Conservation (phyloP, 495 filamentous ascomycete species). For the Neurospora sublineolata region DNA sequence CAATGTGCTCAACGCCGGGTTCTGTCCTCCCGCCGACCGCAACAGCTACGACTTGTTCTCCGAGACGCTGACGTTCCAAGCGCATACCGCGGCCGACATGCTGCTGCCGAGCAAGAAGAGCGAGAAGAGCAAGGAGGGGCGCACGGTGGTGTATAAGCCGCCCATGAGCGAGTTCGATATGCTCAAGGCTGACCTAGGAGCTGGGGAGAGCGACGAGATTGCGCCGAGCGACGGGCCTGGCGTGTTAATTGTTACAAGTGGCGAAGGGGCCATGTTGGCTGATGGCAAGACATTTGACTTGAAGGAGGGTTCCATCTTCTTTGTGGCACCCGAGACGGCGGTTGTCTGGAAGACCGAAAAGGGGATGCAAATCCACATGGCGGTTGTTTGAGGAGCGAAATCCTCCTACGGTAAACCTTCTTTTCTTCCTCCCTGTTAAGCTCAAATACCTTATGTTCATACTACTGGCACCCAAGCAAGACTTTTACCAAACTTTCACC, state of each 20-base stretch:
- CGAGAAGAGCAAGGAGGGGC: conserved; percentile 43
- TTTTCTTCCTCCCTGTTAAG: neutral
- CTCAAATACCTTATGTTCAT: neutral
- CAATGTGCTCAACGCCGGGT: conserved; percentile 66
- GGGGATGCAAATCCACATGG: conserved; percentile 45
- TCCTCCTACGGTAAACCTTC: neutral
- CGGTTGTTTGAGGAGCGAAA: conserved; percentile 16
- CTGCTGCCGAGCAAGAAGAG: conserved; percentile 37
- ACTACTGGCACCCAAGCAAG: neutral
- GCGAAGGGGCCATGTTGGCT: conserved; percentile 46
- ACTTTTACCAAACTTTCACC: neutral
- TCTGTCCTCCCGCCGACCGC: conserved; percentile 55
- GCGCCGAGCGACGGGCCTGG: conserved; percentile 48
- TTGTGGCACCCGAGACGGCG: conserved; percentile 50
- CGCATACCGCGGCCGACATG: conserved; percentile 44
- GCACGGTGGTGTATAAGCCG: conserved; percentile 51
- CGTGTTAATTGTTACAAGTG: conserved; percentile 53
- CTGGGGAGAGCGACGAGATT: conserved; percentile 48
- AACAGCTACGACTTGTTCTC: conserved; percentile 53
- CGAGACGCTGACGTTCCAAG: conserved; percentile 48
- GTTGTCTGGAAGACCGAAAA: conserved; percentile 36
- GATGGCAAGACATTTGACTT: conserved; percentile 42
- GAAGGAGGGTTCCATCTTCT: conserved; percentile 56
- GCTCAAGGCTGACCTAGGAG: conserved; percentile 45
- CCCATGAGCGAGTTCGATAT: conserved; percentile 67